These are phyloP conservation scores for Prunus mira DNA, from an alignment of 306 rosid genomes.

Conservation along the genomic window DNA sequence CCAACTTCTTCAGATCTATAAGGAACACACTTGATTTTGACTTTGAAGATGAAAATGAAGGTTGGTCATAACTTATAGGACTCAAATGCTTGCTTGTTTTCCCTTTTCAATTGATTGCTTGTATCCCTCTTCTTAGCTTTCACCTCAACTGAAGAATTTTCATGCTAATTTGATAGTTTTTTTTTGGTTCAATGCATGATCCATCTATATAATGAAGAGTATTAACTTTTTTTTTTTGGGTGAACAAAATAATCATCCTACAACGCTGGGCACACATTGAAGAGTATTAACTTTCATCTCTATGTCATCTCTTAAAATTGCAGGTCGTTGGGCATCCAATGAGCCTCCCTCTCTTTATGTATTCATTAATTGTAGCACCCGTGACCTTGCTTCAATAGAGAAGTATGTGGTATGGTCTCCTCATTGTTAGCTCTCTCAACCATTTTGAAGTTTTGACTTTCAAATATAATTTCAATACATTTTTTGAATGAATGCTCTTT, in stretches of 20 bases:
- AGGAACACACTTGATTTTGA: constrained; percentile 97
- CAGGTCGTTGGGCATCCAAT: constrained; percentile 85
- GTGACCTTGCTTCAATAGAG: constrained; percentile 87
- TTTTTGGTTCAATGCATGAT: constrained; percentile 4
- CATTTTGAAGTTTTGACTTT: constrained; percentile 15
- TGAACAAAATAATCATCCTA: no score
- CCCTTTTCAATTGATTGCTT: neutral
- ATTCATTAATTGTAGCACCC: constrained; percentile 85
- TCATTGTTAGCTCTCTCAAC: constrained; percentile 21
- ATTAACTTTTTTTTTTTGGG: neutral
- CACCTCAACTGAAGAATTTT: constrained; percentile 4
- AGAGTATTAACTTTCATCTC: constrained; percentile 16
- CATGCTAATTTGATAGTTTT: constrained; percentile 4
- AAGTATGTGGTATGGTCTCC: constrained; percentile 86
- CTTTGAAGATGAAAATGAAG: constrained; percentile 91
- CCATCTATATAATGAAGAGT: neutral
- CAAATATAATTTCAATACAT: constrained; percentile 1
- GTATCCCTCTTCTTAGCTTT: neutral
- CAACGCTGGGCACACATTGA: no score
- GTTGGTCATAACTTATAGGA: constrained; percentile 36
- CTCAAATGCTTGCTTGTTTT: neutral
- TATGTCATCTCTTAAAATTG: constrained; percentile 29
- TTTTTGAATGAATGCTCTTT: neutral
- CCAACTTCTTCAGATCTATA: constrained; percentile 76
- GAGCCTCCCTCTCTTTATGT: constrained; percentile 84